Percentiles rank a stretch among this genome's conserved stretches.
These are phyloP conservation scores for Kodamaea leandrae DNA, from an alignment of 805 yeast species.

Conservation along the genomic window DNA sequence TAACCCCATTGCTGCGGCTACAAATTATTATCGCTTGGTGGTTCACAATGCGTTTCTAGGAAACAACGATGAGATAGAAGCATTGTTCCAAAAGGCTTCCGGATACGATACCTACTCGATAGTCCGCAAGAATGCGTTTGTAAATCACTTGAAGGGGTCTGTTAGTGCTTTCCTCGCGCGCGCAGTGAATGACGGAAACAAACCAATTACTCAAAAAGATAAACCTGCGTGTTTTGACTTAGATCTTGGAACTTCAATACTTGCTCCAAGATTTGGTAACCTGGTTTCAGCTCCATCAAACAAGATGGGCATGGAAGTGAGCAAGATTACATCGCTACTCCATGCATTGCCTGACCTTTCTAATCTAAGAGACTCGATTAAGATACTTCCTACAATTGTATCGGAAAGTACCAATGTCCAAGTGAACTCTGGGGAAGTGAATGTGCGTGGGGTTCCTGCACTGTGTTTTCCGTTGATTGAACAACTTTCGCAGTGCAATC, in stretches of 20 bases:
- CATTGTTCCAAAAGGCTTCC: not conserved
- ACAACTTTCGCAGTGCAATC: conserved; percentile 17
- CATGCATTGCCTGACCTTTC: not conserved
- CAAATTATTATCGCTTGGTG: conserved; percentile 8
- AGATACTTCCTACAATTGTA: conserved; percentile 12
- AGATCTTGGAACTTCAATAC: too few relatives aligned
- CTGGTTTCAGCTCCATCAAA: too few relatives aligned
- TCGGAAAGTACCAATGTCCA: not conserved
- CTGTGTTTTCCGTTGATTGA: conserved; percentile 14
- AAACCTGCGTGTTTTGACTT: too few relatives aligned
- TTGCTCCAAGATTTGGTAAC: too few relatives aligned
- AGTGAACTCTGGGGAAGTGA: conserved; percentile 4
- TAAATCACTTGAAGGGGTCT: not conserved
- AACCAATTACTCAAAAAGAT: too few relatives aligned
- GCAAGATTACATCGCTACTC: not conserved
- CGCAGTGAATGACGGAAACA: too few relatives aligned
- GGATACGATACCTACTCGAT: not conserved
- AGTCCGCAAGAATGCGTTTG: not conserved
- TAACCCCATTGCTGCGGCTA: conserved; percentile 5
- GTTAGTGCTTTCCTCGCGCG: not conserved
- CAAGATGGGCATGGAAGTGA: too few relatives aligned
- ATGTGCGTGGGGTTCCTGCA: conserved; percentile 2
- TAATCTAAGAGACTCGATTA: conserved; percentile 6
- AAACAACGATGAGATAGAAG: conserved; percentile 6
- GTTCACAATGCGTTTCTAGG: conserved; percentile 7